Conservation (phyloP, 345 rosid species). For the Isatis tinctoria region DNA sequence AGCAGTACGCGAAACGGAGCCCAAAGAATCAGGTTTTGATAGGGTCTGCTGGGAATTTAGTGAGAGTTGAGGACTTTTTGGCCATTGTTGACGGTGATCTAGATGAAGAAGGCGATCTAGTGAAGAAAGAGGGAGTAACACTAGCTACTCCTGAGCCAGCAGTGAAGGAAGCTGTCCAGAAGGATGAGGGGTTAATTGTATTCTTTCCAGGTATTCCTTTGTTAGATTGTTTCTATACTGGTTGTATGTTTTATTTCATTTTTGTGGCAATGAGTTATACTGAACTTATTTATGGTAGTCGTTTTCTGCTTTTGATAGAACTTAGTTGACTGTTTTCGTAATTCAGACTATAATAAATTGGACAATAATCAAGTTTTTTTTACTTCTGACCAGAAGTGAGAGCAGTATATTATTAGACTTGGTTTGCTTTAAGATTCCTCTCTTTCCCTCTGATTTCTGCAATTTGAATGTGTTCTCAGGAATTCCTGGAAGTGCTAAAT, state of each 20-base stretch:
- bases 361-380: neutral
- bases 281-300: neutral
- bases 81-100: conserved; percentile 70
- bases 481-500: conserved; percentile 97
- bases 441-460: too few species aligned
- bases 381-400: neutral
- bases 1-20: conserved; percentile 73
- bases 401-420: neutral
- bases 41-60: conserved; percentile 86
- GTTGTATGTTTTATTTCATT: neutral
- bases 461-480: conserved; percentile 41
- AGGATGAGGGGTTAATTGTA: conserved; percentile 74
- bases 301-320: neutral
- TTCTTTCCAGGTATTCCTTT: conserved; percentile 80
- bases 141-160: conserved; percentile 46
- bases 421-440: neutral
- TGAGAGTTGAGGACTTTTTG: conserved; percentile 71
- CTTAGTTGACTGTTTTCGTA: neutral
- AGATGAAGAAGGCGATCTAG: conserved; percentile 95
- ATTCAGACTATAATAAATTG: neutral
- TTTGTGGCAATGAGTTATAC: neutral
- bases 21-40: conserved; percentile 66
- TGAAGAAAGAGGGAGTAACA: conserved; percentile 40
- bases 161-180: conserved; percentile 51
- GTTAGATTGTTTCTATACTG: neutral